These are phyloP conservation scores for Rubia tinctorum DNA, from an alignment of 305 asterid genomes.

Conservation along the genomic window DNA sequence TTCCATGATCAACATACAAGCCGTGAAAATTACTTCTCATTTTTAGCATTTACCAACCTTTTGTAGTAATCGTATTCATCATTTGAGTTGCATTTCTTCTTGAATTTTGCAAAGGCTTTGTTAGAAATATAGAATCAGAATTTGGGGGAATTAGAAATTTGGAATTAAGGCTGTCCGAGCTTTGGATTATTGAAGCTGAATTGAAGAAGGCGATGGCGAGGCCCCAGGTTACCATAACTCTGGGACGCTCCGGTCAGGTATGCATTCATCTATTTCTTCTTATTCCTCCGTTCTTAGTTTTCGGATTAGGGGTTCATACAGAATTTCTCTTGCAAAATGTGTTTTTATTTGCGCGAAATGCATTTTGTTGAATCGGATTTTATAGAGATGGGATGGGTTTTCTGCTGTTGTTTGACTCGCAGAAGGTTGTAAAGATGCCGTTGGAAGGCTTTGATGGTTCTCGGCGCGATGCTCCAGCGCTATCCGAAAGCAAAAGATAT, in stretches of 20 bases:
- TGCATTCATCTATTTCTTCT: background rate
- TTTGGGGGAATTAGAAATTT: background rate
- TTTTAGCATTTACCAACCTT: background rate
- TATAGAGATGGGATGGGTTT: background rate
- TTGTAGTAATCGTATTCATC: background rate
- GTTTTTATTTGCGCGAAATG: background rate
- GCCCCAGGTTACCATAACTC: slow-evolving; percentile 55
- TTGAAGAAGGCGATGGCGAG: slow-evolving; percentile 35
- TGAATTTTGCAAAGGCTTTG: background rate
- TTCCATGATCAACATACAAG: slow-evolving; percentile 1
- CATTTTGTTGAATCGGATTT: background rate
- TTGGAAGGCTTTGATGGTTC: slow-evolving; percentile 23
- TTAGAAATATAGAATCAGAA: background rate
- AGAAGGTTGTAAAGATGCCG: slow-evolving; percentile 45
- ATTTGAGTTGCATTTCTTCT: background rate
- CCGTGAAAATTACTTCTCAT: background rate
- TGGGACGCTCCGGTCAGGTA: slow-evolving; percentile 67
- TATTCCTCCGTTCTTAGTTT: background rate
- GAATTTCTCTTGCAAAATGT: background rate
- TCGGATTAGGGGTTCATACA: too few relatives aligned
- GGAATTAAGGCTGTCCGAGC: background rate
- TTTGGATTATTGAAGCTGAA: background rate
- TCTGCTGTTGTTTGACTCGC: slow-evolving; percentile 11
- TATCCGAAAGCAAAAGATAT: slow-evolving; percentile 36
- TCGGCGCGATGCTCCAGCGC: slow-evolving; percentile 15